These are phyloP conservation scores for Nannochloropsis salina DNA, from an alignment of 108 stramenopile genomes.

Conservation along the genomic window DNA sequence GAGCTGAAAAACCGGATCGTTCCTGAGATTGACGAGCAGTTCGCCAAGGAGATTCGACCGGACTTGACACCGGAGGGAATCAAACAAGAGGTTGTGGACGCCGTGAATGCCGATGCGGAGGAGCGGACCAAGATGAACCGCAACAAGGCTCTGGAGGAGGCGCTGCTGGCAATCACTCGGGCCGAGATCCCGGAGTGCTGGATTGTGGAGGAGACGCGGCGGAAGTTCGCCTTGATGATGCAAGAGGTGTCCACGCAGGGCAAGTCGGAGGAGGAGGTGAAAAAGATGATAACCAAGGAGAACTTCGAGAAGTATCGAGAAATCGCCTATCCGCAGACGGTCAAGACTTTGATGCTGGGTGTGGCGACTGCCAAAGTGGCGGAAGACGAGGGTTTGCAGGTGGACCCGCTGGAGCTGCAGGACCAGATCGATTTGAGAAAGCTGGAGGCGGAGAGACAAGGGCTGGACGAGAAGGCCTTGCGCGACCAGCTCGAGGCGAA, in stretches of 20 bases:
- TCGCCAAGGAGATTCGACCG: conserved; percentile 69
- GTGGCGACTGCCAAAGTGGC: conserved; percentile 35
- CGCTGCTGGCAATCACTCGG: conserved; percentile 64
- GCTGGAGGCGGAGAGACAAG: conserved; percentile 34
- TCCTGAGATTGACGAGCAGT: conserved; percentile 80
- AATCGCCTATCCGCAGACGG: conserved; percentile 46
- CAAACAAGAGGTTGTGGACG: conserved; percentile 70
- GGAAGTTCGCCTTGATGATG: conserved; percentile 93
- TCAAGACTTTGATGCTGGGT: conserved; percentile 4
- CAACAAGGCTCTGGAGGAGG: conserved; percentile 63
- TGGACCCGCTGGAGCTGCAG: conserved; percentile 34
- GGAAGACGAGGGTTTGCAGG: conserved; percentile 35
- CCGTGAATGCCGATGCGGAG: conserved; percentile 77
- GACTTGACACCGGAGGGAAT: conserved; percentile 71
- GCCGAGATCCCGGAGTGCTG: conserved; percentile 82
- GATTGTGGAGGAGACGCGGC: conserved; percentile 77
- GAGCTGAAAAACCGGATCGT: conserved; percentile 57
- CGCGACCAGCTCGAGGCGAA: conserved; percentile 32
- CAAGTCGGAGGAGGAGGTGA: conserved; percentile 79
- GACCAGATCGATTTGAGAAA: conserved; percentile 38
- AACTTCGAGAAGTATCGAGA: conserved; percentile 91
- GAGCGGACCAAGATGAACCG: conserved; percentile 62
- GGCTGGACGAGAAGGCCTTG: conserved; percentile 32
- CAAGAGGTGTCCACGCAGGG: conserved; percentile 79
- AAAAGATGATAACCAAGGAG: conserved; percentile 77